phyloP scores from a whole-genome alignment of 768 basidiomycete genomes.

The Tylopilus subfusipes region DNA sequence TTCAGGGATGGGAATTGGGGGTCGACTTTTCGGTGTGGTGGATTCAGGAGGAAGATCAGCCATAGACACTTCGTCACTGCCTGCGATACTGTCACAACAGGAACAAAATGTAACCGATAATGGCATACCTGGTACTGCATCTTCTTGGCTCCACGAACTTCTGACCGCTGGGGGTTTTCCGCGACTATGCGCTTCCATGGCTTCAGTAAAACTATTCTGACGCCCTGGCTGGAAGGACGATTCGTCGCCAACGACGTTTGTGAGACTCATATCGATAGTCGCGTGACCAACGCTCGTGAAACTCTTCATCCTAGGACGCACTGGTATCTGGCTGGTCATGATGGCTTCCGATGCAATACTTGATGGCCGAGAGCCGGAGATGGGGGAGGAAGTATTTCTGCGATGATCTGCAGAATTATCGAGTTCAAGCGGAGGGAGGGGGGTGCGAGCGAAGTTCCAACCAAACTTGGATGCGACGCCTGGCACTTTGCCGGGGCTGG shows the following conservation, averaged over 20 bases:
- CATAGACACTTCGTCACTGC: constrained; percentile 38
- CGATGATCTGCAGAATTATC: constrained; percentile 23
- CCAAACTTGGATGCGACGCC: constrained; percentile 32
- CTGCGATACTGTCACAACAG: constrained; percentile 21
- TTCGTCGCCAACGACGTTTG: constrained; percentile 21
- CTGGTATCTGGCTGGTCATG: constrained; percentile 43
- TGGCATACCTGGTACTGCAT: constrained; percentile 19
- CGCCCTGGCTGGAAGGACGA: constrained; percentile 25
- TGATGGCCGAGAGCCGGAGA: constrained; percentile 23
- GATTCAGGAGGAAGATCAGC: constrained; percentile 20
- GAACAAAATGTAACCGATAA: not conserved
- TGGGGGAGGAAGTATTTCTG: constrained; percentile 24
- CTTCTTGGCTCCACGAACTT: constrained; percentile 15
- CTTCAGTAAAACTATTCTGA: constrained; percentile 27
- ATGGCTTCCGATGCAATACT: constrained; percentile 23
- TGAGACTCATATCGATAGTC: constrained; percentile 22
- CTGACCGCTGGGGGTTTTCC: constrained; percentile 20
- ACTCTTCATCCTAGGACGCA: constrained; percentile 38
- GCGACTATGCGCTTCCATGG: constrained; percentile 22
- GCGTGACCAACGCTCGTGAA: constrained; percentile 16
- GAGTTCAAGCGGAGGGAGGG: constrained; percentile 40
- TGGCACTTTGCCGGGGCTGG: constrained; percentile 17
- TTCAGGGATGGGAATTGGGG: constrained; percentile 9
- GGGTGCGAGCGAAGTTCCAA: constrained; percentile 39
- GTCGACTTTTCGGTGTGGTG: constrained; percentile 26